Conservation (phyloP, 192 early-diverging fungal species). For the Coemansia sp. region DNA sequence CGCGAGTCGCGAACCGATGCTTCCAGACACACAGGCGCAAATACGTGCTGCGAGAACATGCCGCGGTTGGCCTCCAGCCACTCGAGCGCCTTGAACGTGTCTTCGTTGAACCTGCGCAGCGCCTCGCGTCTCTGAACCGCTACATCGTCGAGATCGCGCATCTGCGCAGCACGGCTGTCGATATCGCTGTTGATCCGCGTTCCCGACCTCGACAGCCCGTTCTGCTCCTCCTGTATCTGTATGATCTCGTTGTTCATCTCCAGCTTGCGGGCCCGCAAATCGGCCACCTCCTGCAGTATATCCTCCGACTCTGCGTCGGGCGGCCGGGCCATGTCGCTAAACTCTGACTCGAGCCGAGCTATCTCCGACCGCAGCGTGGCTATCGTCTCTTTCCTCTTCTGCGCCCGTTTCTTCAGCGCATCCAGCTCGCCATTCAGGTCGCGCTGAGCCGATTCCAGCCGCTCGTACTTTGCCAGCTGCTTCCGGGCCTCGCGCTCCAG, state of each 20-base stretch:
- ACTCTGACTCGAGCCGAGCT: slow-evolving; percentile 27
- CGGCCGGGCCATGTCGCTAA: slow-evolving; percentile 14
- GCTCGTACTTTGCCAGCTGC: slow-evolving; percentile 12
- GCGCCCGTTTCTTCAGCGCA: slow-evolving; percentile 31
- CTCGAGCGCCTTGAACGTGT: slow-evolving; percentile 59
- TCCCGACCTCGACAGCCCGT: slow-evolving; percentile 29
- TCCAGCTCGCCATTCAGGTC: slow-evolving; percentile 33
- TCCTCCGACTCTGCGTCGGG: slow-evolving; percentile 13
- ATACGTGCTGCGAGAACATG: slow-evolving; percentile 67
- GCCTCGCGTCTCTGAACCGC: slow-evolving; percentile 53
- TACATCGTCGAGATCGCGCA: slow-evolving; percentile 61
- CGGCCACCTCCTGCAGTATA: slow-evolving; percentile 25
- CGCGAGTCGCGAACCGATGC: slow-evolving; percentile 64
- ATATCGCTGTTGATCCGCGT: slow-evolving; percentile 34
- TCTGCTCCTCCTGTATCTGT: slow-evolving; percentile 48
- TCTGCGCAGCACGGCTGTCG: slow-evolving; percentile 39
- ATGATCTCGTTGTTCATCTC: slow-evolving; percentile 48
- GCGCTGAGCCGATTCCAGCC: slow-evolving; percentile 27
- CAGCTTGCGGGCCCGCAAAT: slow-evolving; percentile 31
- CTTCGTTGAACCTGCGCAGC: slow-evolving; percentile 51
- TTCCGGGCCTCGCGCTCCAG: slow-evolving; percentile 18
- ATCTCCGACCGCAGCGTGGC: slow-evolving; percentile 38
- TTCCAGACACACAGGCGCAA: slow-evolving; percentile 69
- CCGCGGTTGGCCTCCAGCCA: slow-evolving; percentile 69
- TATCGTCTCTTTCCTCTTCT: slow-evolving; percentile 42